Percentiles rank a stretch among this genome's conserved stretches.
phyloP scores from a whole-genome alignment of 2,329 filamentous ascomycete genomes.

The Davidsoniella australis region DNA sequence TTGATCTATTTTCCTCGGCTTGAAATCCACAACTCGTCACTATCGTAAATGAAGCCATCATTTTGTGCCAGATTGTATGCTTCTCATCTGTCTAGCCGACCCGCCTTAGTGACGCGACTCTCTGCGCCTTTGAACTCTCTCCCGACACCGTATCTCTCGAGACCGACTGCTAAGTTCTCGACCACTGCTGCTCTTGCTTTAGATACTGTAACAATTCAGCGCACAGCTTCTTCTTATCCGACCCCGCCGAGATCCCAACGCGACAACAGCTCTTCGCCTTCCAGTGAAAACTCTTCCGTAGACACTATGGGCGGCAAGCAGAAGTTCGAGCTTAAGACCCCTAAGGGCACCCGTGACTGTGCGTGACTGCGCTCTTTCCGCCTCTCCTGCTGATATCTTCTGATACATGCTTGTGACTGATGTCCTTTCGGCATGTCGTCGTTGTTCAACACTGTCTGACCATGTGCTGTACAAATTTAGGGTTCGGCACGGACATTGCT shows the following conservation, averaged over 20 bases:
- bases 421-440: background rate
- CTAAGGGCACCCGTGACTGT: slow-evolving; percentile 84
- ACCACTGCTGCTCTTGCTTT: no score
- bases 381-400: background rate
- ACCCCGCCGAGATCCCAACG: background rate
- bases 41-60: slow-evolving; percentile 6
- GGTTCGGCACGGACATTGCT: slow-evolving; percentile 61
- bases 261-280: background rate
- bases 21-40: background rate
- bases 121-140: background rate
- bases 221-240: background rate
- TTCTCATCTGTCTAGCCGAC: slow-evolving; percentile 4
- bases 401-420: background rate
- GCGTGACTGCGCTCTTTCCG: slow-evolving; percentile 13
- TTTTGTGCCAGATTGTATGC: slow-evolving; percentile 1
- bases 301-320: slow-evolving; percentile 24
- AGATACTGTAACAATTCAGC: background rate
- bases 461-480: slow-evolving; percentile 17
- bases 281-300: background rate
- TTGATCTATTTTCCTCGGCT: background rate
- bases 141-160: background rate
- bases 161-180: background rate
- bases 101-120: background rate
- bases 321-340: slow-evolving; percentile 63
- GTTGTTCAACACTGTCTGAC: slow-evolving; percentile 1